Evolutionary conservation across 2,329 filamentous ascomycete species (phyloP).

Genomic region (Penicillium sp.): DNA sequence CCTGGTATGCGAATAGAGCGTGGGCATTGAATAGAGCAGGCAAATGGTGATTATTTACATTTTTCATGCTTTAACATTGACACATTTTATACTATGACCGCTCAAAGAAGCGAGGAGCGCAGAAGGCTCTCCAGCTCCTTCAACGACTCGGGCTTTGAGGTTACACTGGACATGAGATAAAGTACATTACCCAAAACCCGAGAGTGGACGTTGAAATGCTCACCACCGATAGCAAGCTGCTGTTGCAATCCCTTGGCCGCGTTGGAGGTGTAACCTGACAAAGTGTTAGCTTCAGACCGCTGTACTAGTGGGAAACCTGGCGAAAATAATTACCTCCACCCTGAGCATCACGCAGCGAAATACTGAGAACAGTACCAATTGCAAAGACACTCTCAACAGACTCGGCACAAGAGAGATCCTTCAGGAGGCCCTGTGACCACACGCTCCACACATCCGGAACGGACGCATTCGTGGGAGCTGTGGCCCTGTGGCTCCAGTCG

Average conservation of each 20-base stretch:
- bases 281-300: not conserved
- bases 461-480: not conserved
- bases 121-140: constrained; percentile 45
- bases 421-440: constrained; percentile 66
- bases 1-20: not conserved
- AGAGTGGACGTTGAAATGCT: constrained; percentile 56
- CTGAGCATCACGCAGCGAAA: constrained; percentile 56
- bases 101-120: constrained; percentile 36
- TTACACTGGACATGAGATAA: constrained; percentile 63
- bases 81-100: not conserved
- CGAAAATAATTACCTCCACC: constrained; percentile 45
- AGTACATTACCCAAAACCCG: constrained; percentile 63
- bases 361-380: constrained; percentile 72
- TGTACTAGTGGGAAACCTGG: not conserved
- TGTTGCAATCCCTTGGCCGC: constrained; percentile 57
- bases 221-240: constrained; percentile 44
- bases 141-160: constrained; percentile 48
- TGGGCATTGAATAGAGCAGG: not conserved
- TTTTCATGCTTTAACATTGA: not conserved
- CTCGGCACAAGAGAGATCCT: constrained; percentile 57
- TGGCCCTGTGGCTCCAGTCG: constrained; percentile 46
- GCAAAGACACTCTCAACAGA: constrained; percentile 69
- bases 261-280: constrained; percentile 58
- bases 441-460: constrained; percentile 62
- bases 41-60: not conserved